A percentile compares a stretch with the other conserved stretches of the same genome.
Conservation (phyloP, 495 filamentous ascomycete genomes). For the Lasiosphaeris hirsuta region DNA sequence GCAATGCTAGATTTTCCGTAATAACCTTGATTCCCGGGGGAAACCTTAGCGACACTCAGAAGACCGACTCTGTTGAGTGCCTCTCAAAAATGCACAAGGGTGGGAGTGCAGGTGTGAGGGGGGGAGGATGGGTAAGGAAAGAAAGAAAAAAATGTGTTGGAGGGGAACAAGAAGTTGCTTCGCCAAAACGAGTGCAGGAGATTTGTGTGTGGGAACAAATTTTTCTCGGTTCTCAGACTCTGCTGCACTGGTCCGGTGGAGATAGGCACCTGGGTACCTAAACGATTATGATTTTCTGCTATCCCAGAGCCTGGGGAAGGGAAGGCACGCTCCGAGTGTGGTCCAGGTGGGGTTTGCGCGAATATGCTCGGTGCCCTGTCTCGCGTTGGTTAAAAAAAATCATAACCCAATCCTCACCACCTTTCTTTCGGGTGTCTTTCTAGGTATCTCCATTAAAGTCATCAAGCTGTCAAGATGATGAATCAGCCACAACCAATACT, state of each 20-base stretch:
- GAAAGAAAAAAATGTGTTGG: conserved; percentile 22
- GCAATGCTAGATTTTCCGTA: conserved; percentile 8
- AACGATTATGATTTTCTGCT: conserved; percentile 21
- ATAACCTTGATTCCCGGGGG: conserved; percentile 16
- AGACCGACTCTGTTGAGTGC: conserved; percentile 16
- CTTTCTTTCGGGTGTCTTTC: neutral
- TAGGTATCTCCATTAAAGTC: neutral
- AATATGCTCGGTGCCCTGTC: conserved; percentile 30
- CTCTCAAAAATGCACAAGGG: conserved; percentile 15
- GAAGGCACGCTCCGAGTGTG: neutral
- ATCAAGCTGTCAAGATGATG: conserved; percentile 4
- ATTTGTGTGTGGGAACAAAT: conserved; percentile 40
- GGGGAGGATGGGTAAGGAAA: conserved; percentile 17
- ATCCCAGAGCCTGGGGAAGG: neutral
- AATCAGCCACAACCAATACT: neutral
- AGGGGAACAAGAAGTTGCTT: conserved; percentile 19
- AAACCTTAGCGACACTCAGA: conserved; percentile 16
- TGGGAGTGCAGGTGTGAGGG: conserved; percentile 6
- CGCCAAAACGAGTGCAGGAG: conserved; percentile 27
- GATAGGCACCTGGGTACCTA: conserved; percentile 24
- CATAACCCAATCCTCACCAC: neutral
- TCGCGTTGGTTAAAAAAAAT: neutral
- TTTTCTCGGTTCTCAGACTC: conserved; percentile 30
- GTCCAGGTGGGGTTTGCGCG: conserved; percentile 30
- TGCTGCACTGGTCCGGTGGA: conserved; percentile 31